Conservation (phyloP, 2,329 filamentous ascomycete species). For the Hymenoscyphus repandus region DNA sequence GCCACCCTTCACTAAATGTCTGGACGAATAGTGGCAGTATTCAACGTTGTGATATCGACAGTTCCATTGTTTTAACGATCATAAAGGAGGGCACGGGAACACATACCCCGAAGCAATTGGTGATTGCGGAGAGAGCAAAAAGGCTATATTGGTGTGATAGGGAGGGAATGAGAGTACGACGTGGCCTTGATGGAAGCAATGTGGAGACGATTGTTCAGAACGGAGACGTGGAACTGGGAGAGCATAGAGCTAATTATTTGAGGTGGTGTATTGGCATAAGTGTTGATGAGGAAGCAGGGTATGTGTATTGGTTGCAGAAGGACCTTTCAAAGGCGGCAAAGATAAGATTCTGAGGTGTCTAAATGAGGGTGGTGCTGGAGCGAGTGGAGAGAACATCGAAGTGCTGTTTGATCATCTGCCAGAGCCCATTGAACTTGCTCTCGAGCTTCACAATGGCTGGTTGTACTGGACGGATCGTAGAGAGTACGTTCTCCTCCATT, state of each 20-base stretch:
- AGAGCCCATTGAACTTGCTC: constrained; percentile 51
- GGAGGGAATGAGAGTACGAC: constrained; percentile 37
- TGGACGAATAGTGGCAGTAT: constrained; percentile 9
- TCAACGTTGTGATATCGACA: constrained; percentile 37
- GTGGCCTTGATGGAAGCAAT: constrained; percentile 34
- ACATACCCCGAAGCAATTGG: constrained; percentile 44
- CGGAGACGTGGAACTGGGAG: constrained; percentile 3
- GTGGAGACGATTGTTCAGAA: constrained; percentile 30
- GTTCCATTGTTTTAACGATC: constrained; percentile 38
- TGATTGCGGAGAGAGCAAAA: background rate
- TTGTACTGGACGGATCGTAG: constrained; percentile 59
- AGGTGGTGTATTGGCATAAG: constrained; percentile 52
- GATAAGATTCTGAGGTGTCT: constrained; percentile 7
- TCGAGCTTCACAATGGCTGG: constrained; percentile 39
- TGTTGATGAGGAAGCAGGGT: constrained; percentile 36
- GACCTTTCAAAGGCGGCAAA: constrained; percentile 7
- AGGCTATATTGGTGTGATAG: constrained; percentile 38
- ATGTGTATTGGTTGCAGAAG: constrained; percentile 31
- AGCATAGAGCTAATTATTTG: constrained; percentile 3
- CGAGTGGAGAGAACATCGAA: constrained; percentile 5
- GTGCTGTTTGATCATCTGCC: constrained; percentile 38
- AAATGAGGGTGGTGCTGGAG: constrained; percentile 1
- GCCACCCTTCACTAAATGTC: constrained; percentile 24
- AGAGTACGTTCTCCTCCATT: constrained; percentile 31
- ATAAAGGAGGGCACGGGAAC: constrained; percentile 36